Evolutionary conservation across 176 grass and related monocot species (phyloP), one percentile per base, ranked within the genome.

Genomic region (Phoenix dactylifera): DNA sequence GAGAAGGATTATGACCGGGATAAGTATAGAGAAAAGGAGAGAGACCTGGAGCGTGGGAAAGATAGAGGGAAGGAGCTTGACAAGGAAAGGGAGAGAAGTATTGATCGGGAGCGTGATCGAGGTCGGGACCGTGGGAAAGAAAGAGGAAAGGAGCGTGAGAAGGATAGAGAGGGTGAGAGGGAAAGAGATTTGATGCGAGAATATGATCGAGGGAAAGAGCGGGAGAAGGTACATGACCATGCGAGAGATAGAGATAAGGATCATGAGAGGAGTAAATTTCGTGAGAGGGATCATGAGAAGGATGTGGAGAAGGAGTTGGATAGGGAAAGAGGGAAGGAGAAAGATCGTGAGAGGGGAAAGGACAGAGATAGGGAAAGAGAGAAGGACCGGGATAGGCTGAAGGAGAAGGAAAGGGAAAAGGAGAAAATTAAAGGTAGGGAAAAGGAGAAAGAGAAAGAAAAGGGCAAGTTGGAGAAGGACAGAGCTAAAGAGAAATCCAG

Each of bases 391-490:
- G 58, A 30, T 32, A 60, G 58, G 58, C 17, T 16, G 15, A 60
- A 53, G 35, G 64, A 15, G 3, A 76, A 69, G 22, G 22, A 78
- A 16, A 81, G 68, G 56, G 86, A 85, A 23, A 86, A 54, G 57
- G 88, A 91, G 4, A 63, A 71, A 51, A 57, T 58, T 7, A 81
- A 62, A 49, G 76, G 79, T 66, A 74, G 80, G 49, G 83, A 92
- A 54, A 92, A 84, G 54, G 80, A 87, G 23, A 55, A 48, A 17
- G 55, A 58, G 54, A 59, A 71, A 49, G 64, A 62, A 7, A 62
- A 57, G 22, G 64, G 35, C 2, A 44, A 44, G 9, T 44, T 44
- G 35, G 35, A 44, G 7, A 44, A 44, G 35, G 77, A 16, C 5
- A 17, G 75, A 70, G 54, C 20, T 18, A 55, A 35, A 28, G 65